Conservation (phyloP, 2,329 filamentous ascomycete species). For the Huntiella savannae region DNA sequence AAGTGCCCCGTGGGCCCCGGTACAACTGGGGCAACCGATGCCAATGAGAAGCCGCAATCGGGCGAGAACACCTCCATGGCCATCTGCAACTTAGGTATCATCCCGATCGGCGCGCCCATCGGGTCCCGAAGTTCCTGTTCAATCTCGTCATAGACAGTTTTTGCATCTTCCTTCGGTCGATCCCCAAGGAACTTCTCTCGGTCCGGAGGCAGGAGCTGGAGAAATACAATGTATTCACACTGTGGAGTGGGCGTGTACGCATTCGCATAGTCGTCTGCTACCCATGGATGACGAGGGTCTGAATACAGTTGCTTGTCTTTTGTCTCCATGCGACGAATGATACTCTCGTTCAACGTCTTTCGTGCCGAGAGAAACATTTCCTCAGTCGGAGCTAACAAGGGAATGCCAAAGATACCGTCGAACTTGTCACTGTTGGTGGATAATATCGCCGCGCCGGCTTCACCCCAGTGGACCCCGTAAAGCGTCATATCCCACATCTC, state of each 20-base stretch:
- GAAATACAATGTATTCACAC: conserved; percentile 81
- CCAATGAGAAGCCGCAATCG: conserved; percentile 47
- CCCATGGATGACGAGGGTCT: conserved; percentile 55
- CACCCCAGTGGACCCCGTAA: conserved; percentile 71
- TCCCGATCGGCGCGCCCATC: conserved; percentile 35
- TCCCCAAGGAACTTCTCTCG: conserved; percentile 12
- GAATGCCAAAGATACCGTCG: conserved; percentile 73
- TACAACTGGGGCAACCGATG: conserved; percentile 41
- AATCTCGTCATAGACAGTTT: conserved; percentile 24
- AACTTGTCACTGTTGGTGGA: conserved; percentile 89
- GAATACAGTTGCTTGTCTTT: conserved; percentile 43
- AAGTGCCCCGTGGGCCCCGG: conserved; percentile 35
- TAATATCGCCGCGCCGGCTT: conserved; percentile 60
- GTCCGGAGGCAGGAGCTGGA: conserved; percentile 50
- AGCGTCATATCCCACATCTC: conserved; percentile 64
- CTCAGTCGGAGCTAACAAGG: conserved; percentile 51
- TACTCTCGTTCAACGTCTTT: conserved; percentile 50
- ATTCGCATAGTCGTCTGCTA: conserved; percentile 36
- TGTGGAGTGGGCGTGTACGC: conserved; percentile 15
- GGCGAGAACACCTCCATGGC: conserved; percentile 48
- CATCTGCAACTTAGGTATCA: conserved; percentile 38
- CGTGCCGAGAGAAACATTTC: conserved; percentile 40
- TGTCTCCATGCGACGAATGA: conserved; percentile 43
- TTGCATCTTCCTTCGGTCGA: conserved; percentile 1
- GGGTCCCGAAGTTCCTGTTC: conserved; percentile 45